phyloP scores from a whole-genome alignment of 2,329 filamentous ascomycete species.

The Nannizzia gypsea region DNA sequence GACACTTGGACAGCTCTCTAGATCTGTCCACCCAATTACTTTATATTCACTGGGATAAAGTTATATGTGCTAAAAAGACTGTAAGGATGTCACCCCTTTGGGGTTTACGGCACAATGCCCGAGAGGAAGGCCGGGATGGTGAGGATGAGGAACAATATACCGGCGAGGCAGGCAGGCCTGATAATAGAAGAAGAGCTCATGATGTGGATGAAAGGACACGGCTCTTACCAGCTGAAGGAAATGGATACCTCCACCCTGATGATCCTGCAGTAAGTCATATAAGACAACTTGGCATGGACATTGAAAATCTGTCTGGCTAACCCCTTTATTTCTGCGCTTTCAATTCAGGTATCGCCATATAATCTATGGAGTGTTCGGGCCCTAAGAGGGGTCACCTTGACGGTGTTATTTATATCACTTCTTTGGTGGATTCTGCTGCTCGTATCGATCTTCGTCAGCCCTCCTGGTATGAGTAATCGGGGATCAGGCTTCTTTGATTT shows the following conservation, averaged over 20 bases:
- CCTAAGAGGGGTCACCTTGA: slow-evolving; percentile 62
- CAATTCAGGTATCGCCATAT: slow-evolving; percentile 61
- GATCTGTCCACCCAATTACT: not conserved
- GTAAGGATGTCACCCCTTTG: slow-evolving; percentile 20
- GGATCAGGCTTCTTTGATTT: slow-evolving; percentile 92
- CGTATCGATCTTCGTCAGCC: slow-evolving; percentile 82
- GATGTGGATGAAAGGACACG: slow-evolving; percentile 52
- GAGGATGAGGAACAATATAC: not conserved
- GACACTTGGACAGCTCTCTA: not conserved
- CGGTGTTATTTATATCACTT: slow-evolving; percentile 64
- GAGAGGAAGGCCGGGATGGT: slow-evolving; percentile 2
- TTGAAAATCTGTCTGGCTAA: not conserved
- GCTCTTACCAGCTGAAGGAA: slow-evolving; percentile 54
- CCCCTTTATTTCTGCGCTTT: not conserved
- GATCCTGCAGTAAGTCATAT: slow-evolving; percentile 57
- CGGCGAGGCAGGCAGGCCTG: not conserved
- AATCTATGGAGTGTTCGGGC: slow-evolving; percentile 86
- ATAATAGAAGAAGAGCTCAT: slow-evolving; percentile 8
- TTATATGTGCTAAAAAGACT: not conserved
- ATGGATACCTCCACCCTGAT: slow-evolving; percentile 59
- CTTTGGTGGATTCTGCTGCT: slow-evolving; percentile 88
- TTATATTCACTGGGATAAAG: not conserved
- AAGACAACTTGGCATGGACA: not conserved
- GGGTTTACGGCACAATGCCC: slow-evolving; percentile 11
- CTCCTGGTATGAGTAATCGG: slow-evolving; percentile 70